Evolutionary conservation across 1,139 yeast species (phyloP).

Genomic region (Spathaspora sp.): DNA sequence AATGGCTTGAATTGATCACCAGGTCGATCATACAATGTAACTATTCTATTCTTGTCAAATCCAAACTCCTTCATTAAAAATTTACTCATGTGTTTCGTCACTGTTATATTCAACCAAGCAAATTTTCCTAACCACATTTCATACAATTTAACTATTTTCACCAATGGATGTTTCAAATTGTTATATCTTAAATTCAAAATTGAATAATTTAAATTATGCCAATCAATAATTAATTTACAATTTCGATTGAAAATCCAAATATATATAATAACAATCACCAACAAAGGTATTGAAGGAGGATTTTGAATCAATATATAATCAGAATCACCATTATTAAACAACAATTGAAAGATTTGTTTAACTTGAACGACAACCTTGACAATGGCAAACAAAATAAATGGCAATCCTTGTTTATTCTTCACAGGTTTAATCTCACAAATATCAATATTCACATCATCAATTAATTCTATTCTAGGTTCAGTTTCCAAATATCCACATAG

Average conservation of each 20-base stretch:
- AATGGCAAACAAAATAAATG: conserved; percentile 59
- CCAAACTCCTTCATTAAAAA: conserved; percentile 59
- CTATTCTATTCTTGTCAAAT: conserved; percentile 31
- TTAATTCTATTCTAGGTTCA: conserved; percentile 48
- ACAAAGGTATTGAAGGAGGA: conserved; percentile 89
- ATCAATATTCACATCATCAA: conserved; percentile 52
- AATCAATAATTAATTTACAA: conserved; percentile 74
- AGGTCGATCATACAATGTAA: conserved; percentile 72
- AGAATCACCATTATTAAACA: conserved; percentile 59
- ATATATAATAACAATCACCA: conserved; percentile 61
- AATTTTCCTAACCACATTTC: conserved; percentile 59
- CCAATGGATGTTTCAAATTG: conserved; percentile 59
- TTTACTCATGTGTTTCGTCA: conserved; percentile 70
- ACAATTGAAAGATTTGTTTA: conserved; percentile 39
- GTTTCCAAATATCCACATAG: conserved; percentile 82
- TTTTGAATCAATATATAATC: conserved; percentile 80
- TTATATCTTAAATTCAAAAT: conserved; percentile 68
- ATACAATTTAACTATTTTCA: conserved; percentile 53
- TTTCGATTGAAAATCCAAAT: conserved; percentile 54
- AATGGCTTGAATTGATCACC: conserved; percentile 64
- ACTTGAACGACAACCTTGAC: conserved; percentile 62
- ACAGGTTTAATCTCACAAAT: conserved; percentile 50
- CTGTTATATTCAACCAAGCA: conserved; percentile 70
- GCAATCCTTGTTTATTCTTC: conserved; percentile 42
- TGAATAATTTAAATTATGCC: conserved; percentile 94